Evolutionary conservation across 2,329 filamentous ascomycete species (phyloP), one percentile per base, ranked within the genome.

Genomic region (Macroventuria anomochaeta): DNA sequence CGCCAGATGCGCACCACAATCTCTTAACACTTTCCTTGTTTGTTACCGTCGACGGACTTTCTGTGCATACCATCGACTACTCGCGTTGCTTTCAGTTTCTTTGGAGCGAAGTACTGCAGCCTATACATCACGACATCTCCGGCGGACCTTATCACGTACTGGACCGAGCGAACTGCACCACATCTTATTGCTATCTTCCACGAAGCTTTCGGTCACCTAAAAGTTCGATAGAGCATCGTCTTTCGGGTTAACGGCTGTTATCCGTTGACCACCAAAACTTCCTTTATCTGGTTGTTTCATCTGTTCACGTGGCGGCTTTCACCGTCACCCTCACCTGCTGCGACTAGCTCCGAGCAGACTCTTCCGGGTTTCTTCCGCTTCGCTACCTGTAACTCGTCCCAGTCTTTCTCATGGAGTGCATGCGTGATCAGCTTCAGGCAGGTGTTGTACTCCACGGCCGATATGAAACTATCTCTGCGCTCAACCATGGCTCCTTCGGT

Each of bases 401-500:
- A 60, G 46, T 55, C 38, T 62, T 53, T 59, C 64, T 59, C 66
- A 89, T 96, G 91, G 90, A 92, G 80, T 96, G 91, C 82, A 85
- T 96, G 82, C 87, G 88, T 79, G 86, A 92, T 78, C 84, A 87
- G 72, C 95, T 96, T 79, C 81, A 86, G 71, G 82, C 86, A 76
- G 91, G 89, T 76, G 85, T 89, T 77, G 79, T 96, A 72, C 87
- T 96, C 72, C 87, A 90, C 74, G 92, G 91, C 75, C 93, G 95
- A 64, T 99, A 95, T 76, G 83, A 90, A 78, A 96, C 93, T 51
- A 83, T 97, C 71, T 90, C 93, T 64, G 93, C 95, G 53, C 89
- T 99, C 79, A 99, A 99, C 75, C 92, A 97, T 83, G 95, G 95
- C 67, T 97, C 95, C 50, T 99, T 97, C 72, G 95, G 95, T 73